phyloP scores from a whole-genome alignment of 169 alveolate species.

The Plasmodium yoelii region DNA sequence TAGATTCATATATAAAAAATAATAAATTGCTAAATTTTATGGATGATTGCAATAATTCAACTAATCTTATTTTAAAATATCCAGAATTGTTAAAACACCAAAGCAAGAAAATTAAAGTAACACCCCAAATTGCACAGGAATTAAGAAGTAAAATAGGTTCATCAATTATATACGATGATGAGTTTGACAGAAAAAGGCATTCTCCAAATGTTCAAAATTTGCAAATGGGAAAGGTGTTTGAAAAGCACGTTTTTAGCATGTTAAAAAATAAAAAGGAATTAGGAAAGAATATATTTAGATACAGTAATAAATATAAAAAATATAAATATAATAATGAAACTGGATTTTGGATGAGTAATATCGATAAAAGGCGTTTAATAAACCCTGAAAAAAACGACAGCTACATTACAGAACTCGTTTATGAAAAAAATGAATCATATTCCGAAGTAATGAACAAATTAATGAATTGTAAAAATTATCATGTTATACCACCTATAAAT shows the following conservation, averaged over 20 bases:
- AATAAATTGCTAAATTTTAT: constrained; percentile 58
- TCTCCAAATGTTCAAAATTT: constrained; percentile 63
- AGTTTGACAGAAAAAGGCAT: constrained; percentile 66
- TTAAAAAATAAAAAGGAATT: constrained; percentile 69
- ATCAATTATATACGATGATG: constrained; percentile 66
- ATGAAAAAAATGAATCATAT: constrained; percentile 41
- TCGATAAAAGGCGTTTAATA: constrained; percentile 53
- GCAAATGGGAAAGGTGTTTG: constrained; percentile 68
- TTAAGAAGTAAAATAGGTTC: constrained; percentile 48
- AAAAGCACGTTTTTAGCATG: constrained; percentile 63
- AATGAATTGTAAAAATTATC: constrained; percentile 23
- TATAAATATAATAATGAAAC: constrained; percentile 45
- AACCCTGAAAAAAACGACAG: constrained; percentile 58
- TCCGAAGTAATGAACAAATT: constrained; percentile 45
- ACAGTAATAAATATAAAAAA: constrained; percentile 56
- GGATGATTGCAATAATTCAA: constrained; percentile 70
- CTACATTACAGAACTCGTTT: constrained; percentile 63
- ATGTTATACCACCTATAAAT: constrained; percentile 42
- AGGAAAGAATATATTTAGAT: constrained; percentile 45
- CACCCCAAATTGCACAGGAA: constrained; percentile 29
- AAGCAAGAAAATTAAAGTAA: not conserved
- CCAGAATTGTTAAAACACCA: constrained; percentile 40
- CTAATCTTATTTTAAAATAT: constrained; percentile 58
- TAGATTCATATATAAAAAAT: constrained; percentile 68
- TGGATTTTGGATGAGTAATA: constrained; percentile 76